Evolutionary conservation across 2,329 filamentous ascomycete species (phyloP).

Genomic region (Westerdykella ornata): DNA sequence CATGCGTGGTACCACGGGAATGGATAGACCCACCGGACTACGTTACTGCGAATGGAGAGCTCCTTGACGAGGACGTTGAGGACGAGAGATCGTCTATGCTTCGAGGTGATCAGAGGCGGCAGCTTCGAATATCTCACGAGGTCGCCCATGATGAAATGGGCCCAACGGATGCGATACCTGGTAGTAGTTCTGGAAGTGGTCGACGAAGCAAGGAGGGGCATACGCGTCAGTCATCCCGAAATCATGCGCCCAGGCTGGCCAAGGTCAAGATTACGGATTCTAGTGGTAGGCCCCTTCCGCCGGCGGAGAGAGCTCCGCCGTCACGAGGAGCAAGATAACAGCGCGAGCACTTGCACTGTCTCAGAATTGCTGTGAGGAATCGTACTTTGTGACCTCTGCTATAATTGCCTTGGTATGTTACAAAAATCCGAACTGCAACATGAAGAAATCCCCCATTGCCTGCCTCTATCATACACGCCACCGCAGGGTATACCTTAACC

Average conservation of each 20-base stretch:
- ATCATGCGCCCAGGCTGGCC: conserved; percentile 30
- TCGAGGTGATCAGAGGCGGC: conserved; percentile 34
- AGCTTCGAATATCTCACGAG: conserved; percentile 22
- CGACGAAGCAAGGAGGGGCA: conserved; percentile 30
- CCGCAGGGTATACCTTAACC: conserved; percentile 39
- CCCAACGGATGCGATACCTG: conserved; percentile 21
- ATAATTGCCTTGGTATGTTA: conserved; percentile 3
- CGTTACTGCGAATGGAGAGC: conserved; percentile 63
- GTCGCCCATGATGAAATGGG: conserved; percentile 23
- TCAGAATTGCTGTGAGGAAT: too few species aligned
- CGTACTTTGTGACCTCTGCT: conserved; percentile 3
- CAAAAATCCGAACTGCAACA: conserved; percentile 9
- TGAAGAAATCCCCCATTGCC: too few species aligned
- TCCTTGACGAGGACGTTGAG: conserved; percentile 52
- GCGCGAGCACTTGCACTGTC: conserved; percentile 1
- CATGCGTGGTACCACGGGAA: conserved; percentile 73
- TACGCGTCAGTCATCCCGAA: conserved; percentile 24
- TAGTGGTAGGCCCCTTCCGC: conserved; percentile 39
- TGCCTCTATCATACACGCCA: too few species aligned
- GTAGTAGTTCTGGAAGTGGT: conserved; percentile 27
- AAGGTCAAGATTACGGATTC: conserved; percentile 39
- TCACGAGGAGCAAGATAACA: conserved; percentile 35
- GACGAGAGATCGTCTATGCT: conserved; percentile 58
- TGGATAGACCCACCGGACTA: conserved; percentile 76
- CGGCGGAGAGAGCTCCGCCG: conserved; percentile 42